These are phyloP conservation scores for Aspergillus tamarii DNA, from an alignment of 2,329 filamentous ascomycete species.

Conservation along the genomic window DNA sequence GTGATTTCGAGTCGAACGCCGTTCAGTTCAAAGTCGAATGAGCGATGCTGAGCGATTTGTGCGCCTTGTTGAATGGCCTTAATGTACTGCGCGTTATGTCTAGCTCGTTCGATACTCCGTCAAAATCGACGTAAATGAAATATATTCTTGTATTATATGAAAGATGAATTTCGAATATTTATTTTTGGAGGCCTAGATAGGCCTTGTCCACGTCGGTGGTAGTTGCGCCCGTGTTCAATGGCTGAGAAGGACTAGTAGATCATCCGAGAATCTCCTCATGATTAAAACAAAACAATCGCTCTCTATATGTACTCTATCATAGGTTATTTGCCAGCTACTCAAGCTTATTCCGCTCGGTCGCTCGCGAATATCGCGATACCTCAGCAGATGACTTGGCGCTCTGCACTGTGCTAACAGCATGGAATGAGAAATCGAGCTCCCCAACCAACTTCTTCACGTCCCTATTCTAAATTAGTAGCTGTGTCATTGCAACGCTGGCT, in stretches of 20 bases:
- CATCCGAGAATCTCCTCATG: neutral
- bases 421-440: constrained; percentile 74
- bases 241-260: neutral
- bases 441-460: constrained; percentile 70
- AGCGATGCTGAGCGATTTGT: neutral
- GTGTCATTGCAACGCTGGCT: neutral
- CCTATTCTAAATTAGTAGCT: constrained; percentile 26
- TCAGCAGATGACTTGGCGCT: constrained; percentile 28
- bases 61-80: neutral
- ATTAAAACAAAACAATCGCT: neutral
- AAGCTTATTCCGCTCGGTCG: constrained; percentile 31
- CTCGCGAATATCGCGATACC: constrained; percentile 25
- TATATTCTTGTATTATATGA: neutral
- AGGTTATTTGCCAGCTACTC: constrained; percentile 22
- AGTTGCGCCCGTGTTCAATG: neutral
- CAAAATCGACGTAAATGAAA: neutral
- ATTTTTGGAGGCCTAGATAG: neutral
- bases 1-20: neutral
- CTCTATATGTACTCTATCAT: neutral
- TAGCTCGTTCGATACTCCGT: neutral
- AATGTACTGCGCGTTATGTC: neutral
- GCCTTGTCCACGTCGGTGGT: neutral
- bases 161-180: neutral
- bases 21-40: neutral
- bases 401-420: constrained; percentile 50